phyloP scores from a whole-genome alignment of 352 stramenopile species.

The Thraustochytrium sp. region DNA sequence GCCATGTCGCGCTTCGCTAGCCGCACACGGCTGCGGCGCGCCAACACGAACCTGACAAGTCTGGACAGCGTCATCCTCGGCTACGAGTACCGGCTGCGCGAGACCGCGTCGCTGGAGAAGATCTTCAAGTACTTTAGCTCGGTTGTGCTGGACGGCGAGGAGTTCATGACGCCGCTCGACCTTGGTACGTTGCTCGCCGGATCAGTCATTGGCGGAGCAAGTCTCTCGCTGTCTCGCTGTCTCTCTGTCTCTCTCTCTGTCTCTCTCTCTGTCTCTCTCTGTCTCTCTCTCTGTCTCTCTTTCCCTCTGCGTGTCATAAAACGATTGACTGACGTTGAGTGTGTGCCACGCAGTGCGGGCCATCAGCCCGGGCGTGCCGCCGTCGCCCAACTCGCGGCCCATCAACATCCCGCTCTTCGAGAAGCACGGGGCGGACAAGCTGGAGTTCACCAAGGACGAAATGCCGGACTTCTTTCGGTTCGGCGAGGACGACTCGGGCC shows the following conservation, averaged over 20 bases:
- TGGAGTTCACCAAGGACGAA: slow-evolving; percentile 40
- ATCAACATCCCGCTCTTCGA: slow-evolving; percentile 39
- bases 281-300: background rate
- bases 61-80: slow-evolving; percentile 36
- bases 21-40: background rate
- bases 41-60: slow-evolving; percentile 33
- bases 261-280: background rate
- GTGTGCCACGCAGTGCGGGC: slow-evolving; percentile 24
- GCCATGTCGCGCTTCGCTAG: background rate
- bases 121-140: slow-evolving; percentile 43
- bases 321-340: background rate
- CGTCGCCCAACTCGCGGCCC: slow-evolving; percentile 9
- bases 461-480: slow-evolving; percentile 37
- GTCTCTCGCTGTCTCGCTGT: background rate
- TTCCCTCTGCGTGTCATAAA: background rate
- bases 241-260: background rate
- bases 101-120: slow-evolving; percentile 39
- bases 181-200: background rate
- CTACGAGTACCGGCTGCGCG: slow-evolving; percentile 24
- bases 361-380: slow-evolving; percentile 30
- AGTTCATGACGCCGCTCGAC: slow-evolving; percentile 32
- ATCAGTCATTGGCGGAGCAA: no score
- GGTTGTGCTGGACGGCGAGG: slow-evolving; percentile 26
- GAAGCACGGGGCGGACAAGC: background rate
- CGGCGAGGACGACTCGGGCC: slow-evolving; percentile 22